Evolutionary conservation across 2,329 filamentous ascomycete species (phyloP).

Genomic region (Botryotinia globosa): DNA sequence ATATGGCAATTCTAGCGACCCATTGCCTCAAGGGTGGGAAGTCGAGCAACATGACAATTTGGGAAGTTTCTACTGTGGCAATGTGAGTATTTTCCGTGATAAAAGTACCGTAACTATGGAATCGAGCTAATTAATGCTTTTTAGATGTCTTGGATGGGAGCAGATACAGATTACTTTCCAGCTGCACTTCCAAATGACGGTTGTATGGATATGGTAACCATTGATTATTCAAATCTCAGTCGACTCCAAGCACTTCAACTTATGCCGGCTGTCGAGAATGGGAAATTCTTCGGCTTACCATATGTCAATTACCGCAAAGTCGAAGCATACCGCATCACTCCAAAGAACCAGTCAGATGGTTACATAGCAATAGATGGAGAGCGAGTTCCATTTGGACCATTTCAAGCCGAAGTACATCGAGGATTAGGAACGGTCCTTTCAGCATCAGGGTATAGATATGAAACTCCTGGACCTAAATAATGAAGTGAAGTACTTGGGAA

Average conservation of each 20-base stretch:
- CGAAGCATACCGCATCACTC: constrained; percentile 74
- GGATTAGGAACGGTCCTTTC: constrained; percentile 67
- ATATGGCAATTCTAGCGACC: constrained; percentile 74
- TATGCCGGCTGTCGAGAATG: constrained; percentile 65
- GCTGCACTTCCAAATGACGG: constrained; percentile 79
- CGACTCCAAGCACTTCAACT: constrained; percentile 63
- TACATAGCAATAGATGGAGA: constrained; percentile 94
- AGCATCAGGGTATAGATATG: constrained; percentile 13
- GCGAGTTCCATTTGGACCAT: constrained; percentile 75
- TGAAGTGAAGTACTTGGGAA: background rate
- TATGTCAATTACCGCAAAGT: constrained; percentile 79
- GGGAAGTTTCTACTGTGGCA: constrained; percentile 89
- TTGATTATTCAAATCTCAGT: constrained; percentile 66
- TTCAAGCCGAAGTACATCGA: constrained; percentile 82
- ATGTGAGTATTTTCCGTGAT: constrained; percentile 52
- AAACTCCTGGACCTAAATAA: constrained; percentile 6
- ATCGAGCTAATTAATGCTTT: background rate
- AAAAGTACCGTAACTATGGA: background rate
- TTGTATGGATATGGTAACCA: constrained; percentile 74
- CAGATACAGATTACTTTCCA: constrained; percentile 81
- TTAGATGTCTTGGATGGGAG: constrained; percentile 82
- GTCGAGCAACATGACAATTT: constrained; percentile 68
- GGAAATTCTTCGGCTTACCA: constrained; percentile 72
- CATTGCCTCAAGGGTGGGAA: constrained; percentile 72
- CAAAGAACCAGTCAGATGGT: constrained; percentile 64